Conservation (phyloP, 2,329 filamentous ascomycete genomes). For the Penicillium griseofulvum region DNA sequence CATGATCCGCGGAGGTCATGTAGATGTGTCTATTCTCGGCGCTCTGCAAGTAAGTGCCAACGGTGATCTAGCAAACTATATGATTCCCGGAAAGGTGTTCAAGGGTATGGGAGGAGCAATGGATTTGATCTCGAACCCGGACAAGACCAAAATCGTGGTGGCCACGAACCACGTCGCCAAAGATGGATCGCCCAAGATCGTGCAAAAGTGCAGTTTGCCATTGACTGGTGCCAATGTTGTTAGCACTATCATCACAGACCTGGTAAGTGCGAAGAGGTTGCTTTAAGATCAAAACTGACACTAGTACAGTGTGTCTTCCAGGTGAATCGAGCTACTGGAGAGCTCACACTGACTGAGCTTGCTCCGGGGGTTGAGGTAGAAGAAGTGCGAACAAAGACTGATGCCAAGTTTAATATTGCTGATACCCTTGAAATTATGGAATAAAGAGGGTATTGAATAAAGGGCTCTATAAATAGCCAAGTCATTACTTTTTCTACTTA, state of each 20-base stretch:
- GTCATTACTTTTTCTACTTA: no score
- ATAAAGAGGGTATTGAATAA: conserved; percentile 10
- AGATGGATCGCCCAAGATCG: conserved; percentile 65
- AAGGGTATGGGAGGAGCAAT: conserved; percentile 84
- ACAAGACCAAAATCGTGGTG: conserved; percentile 69
- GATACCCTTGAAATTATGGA: conserved; percentile 56
- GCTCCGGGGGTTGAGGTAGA: conserved; percentile 68
- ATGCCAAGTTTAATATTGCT: conserved; percentile 64
- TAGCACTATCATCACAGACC: conserved; percentile 70
- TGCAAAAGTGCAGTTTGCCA: conserved; percentile 62
- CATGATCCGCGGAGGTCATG: conserved; percentile 83
- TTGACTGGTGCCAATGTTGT: conserved; percentile 66
- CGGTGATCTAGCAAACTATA: conserved; percentile 83
- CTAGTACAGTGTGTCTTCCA: conserved; percentile 65
- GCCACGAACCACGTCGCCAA: conserved; percentile 69
- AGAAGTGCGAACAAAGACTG: conserved; percentile 67
- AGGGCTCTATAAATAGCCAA: neutral
- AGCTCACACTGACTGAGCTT: conserved; percentile 59
- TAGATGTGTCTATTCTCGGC: conserved; percentile 80
- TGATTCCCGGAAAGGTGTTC: conserved; percentile 81
- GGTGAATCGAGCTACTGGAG: conserved; percentile 62
- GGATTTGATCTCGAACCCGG: conserved; percentile 70
- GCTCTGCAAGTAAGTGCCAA: conserved; percentile 75
- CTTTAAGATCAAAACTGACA: neutral
- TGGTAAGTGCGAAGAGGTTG: conserved; percentile 52